Conservation (phyloP, 805 yeast genomes). For the Candida takata region DNA sequence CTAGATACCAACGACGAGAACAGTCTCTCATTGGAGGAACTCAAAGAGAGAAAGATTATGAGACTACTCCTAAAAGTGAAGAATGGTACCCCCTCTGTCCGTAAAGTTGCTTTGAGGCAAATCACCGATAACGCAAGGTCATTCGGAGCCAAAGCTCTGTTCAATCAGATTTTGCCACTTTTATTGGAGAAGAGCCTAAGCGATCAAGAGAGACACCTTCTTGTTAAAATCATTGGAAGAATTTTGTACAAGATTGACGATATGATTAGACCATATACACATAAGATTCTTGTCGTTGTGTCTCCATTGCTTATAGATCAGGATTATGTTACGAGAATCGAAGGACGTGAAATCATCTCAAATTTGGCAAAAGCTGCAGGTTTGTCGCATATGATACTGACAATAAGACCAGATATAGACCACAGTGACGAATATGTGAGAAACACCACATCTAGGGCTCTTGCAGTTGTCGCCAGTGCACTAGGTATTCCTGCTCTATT, state of each 20-base stretch:
- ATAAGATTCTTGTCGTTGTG: conserved; percentile 62
- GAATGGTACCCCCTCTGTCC: conserved; percentile 62
- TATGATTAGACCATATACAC: conserved; percentile 63
- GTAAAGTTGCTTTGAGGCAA: conserved; percentile 65
- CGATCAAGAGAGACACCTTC: conserved; percentile 75
- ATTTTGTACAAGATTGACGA: conserved; percentile 60
- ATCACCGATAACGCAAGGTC: conserved; percentile 55
- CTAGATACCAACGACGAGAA: conserved; percentile 28
- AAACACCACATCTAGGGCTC: conserved; percentile 64
- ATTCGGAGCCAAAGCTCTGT: conserved; percentile 64
- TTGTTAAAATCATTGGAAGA: conserved; percentile 71
- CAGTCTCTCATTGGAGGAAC: conserved; percentile 42
- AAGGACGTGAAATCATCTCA: conserved; percentile 74
- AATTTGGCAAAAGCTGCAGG: conserved; percentile 79
- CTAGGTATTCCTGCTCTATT: conserved; percentile 64
- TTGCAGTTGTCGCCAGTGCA: conserved; percentile 80
- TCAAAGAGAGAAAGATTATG: conserved; percentile 54
- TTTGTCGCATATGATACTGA: conserved; percentile 67
- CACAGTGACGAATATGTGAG: conserved; percentile 76
- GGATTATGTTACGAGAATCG: conserved; percentile 63
- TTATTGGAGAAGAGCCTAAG: conserved; percentile 64
- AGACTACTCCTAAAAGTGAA: conserved; percentile 61
- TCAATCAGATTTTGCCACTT: conserved; percentile 69
- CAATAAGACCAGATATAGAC: conserved; percentile 76
- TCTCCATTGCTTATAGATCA: conserved; percentile 79